Conservation (phyloP, 257 asterid species). For the Plantago major region DNA sequence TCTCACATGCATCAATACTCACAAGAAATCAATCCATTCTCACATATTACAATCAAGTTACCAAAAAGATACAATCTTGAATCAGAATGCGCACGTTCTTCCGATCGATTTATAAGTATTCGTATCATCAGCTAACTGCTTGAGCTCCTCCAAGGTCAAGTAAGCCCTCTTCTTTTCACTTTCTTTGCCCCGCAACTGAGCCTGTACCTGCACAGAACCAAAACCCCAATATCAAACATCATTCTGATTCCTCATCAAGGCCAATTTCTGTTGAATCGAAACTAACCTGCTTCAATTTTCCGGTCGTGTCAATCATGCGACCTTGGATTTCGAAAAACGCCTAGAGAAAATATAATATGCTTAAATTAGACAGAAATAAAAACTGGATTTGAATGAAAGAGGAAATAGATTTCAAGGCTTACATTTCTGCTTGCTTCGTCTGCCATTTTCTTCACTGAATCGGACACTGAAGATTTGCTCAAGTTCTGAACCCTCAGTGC, state of each 20-base stretch:
- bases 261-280: neutral
- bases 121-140: constrained; percentile 64
- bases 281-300: constrained; percentile 76
- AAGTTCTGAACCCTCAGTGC: neutral
- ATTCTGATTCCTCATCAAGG: neutral
- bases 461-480: neutral
- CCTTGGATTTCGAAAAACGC: constrained; percentile 91
- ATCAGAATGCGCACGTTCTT: constrained; percentile 37
- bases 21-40: too few relatives aligned
- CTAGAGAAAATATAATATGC: constrained; percentile 25
- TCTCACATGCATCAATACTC: neutral
- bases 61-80: neutral
- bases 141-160: constrained; percentile 86
- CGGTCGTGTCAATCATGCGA: constrained; percentile 88
- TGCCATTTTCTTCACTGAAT: constrained; percentile 45
- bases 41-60: neutral
- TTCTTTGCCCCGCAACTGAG: constrained; percentile 79
- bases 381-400: neutral
- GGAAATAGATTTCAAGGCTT: constrained; percentile 13
- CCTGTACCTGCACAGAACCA: constrained; percentile 50
- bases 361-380: neutral
- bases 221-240: constrained; percentile 5
- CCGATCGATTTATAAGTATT: constrained; percentile 89
- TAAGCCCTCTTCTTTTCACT: constrained; percentile 89
- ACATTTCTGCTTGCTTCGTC: constrained; percentile 80